These are phyloP conservation scores for Pseudocercospora pini-densiflorae DNA, from an alignment of 2,329 filamentous ascomycete species.

Conservation along the genomic window DNA sequence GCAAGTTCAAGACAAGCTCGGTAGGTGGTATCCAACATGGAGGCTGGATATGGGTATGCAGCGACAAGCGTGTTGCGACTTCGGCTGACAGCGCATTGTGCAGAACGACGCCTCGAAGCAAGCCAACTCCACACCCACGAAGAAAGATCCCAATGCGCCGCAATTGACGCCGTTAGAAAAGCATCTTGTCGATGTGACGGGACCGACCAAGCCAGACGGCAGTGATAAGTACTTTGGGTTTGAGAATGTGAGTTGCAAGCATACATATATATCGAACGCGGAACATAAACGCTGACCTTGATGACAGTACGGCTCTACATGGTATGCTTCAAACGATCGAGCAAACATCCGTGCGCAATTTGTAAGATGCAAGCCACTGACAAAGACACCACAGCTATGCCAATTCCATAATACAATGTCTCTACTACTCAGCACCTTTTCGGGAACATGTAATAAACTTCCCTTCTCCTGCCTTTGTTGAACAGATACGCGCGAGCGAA, in stretches of 20 bases:
- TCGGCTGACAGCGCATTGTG: constrained; percentile 25
- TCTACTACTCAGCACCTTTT: constrained; percentile 94
- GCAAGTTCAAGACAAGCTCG: constrained; percentile 56
- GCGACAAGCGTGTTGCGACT: constrained; percentile 12
- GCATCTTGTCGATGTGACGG: constrained; percentile 81
- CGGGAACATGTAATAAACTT: constrained; percentile 94
- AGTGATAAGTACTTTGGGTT: constrained; percentile 98
- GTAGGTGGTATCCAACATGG: constrained; percentile 43
- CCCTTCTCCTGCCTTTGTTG: constrained; percentile 71
- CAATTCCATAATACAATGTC: constrained; percentile 96
- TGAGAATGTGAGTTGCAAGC: constrained; percentile 79
- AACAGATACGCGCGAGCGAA: constrained; percentile 63
- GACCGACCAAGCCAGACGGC: constrained; percentile 80
- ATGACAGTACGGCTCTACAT: constrained; percentile 90
- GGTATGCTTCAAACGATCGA: constrained; percentile 61
- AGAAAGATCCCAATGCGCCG: constrained; percentile 64
- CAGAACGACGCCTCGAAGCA: constrained; percentile 56
- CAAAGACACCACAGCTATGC: constrained; percentile 71
- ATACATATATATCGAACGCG: neutral
- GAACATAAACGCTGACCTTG: constrained; percentile 20
- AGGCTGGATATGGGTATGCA: constrained; percentile 8
- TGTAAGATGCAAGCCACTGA: constrained; percentile 12
- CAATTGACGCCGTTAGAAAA: constrained; percentile 67
- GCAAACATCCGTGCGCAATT: neutral
- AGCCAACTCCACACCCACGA: constrained; percentile 51